Percentiles rank a stretch among this genome's conserved stretches.
Evolutionary conservation across 2,329 filamentous ascomycete species (phyloP).

Genomic region (Lithohypha guttulata): DNA sequence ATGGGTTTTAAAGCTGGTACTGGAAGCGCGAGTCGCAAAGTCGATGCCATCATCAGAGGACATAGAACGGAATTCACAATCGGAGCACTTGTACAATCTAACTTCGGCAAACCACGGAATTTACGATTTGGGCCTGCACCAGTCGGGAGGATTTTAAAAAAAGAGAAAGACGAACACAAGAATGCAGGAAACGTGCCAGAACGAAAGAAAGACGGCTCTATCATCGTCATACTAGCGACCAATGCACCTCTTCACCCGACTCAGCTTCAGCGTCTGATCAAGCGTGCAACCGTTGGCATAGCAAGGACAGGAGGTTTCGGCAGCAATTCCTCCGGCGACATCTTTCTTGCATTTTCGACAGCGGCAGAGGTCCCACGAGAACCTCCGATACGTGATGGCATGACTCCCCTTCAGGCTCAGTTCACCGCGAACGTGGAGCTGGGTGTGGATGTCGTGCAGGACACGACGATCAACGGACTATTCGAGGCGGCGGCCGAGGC

Average conservation of each 20-base stretch:
- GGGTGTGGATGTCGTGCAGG: slow-evolving; percentile 42
- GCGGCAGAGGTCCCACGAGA: slow-evolving; percentile 43
- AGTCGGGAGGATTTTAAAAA: slow-evolving; percentile 46
- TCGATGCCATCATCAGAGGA: slow-evolving; percentile 35
- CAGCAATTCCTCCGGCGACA: slow-evolving; percentile 52
- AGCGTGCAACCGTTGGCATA: slow-evolving; percentile 52
- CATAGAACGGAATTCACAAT: slow-evolving; percentile 43
- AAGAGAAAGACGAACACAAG: slow-evolving; percentile 16
- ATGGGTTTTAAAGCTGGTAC: slow-evolving; percentile 59
- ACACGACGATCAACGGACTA: slow-evolving; percentile 49
- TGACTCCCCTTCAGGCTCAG: slow-evolving; percentile 19
- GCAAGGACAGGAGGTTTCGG: slow-evolving; percentile 51
- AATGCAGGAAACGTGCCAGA: slow-evolving; percentile 23
- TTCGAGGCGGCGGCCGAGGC: slow-evolving; percentile 53
- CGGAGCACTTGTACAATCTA: slow-evolving; percentile 53
- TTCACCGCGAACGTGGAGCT: slow-evolving; percentile 31
- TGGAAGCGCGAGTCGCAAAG: slow-evolving; percentile 48
- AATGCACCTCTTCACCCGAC: slow-evolving; percentile 49
- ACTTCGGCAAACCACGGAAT: slow-evolving; percentile 50
- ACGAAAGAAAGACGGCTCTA: slow-evolving; percentile 50
- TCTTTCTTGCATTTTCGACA: slow-evolving; percentile 58
- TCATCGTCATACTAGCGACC: slow-evolving; percentile 51
- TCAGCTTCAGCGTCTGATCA: slow-evolving; percentile 48
- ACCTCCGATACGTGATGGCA: slow-evolving; percentile 23
- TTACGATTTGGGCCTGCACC: slow-evolving; percentile 52